Conservation (phyloP, 164 flowering plant species). For the Houttuynia cordata region DNA sequence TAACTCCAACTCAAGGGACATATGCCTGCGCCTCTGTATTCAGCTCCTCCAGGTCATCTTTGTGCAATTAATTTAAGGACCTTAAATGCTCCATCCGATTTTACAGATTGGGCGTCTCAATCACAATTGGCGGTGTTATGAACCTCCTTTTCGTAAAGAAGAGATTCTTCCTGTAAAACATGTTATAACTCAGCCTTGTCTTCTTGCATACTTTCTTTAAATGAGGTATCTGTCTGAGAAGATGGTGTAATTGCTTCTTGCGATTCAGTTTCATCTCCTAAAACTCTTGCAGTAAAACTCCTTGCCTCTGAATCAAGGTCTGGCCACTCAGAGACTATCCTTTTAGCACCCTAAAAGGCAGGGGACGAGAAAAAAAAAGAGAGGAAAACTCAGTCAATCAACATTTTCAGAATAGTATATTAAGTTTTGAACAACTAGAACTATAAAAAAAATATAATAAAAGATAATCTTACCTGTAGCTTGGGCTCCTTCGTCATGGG, state of each 20-base stretch:
- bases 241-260: conserved; percentile 19
- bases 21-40: not conserved
- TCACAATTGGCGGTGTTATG: not conserved
- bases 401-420: too few relatives aligned
- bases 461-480: conserved; percentile 50
- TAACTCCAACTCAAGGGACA: not conserved
- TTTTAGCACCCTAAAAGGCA: conserved; percentile 66
- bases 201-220: conserved; percentile 13
- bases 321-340: conserved; percentile 89
- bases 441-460: too few relatives aligned
- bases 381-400: too few relatives aligned
- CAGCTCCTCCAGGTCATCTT: not conserved
- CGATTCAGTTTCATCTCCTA: conserved; percentile 48
- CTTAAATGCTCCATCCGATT: not conserved
- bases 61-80: not conserved
- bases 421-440: too few relatives aligned
- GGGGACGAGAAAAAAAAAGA: too few relatives aligned
- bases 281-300: conserved; percentile 52
- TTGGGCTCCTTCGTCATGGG: conserved; percentile 99
- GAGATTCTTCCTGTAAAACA: not conserved
- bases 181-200: conserved; percentile 57
- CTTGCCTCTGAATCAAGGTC: conserved; percentile 83
- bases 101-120: not conserved
- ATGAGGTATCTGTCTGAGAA: conserved; percentile 6
- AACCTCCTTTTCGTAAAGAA: not conserved